Conservation (phyloP, 2,329 filamentous ascomycete species). For the Penicillium sp. region DNA sequence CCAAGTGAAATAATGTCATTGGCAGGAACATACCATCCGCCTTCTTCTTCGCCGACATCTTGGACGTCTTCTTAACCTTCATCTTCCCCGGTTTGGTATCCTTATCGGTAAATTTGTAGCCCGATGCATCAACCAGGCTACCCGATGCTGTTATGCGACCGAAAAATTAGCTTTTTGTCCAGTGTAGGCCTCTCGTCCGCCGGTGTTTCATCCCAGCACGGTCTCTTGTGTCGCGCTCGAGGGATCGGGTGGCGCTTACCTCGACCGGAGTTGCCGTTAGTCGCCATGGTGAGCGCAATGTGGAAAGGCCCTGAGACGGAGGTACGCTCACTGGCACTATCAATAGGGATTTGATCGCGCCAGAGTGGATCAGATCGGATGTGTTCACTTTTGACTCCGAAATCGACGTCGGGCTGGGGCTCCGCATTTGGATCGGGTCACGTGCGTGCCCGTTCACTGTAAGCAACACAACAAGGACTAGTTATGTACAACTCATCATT, state of each 20-base stretch:
- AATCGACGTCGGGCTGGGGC: conserved; percentile 25
- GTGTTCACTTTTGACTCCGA: conserved; percentile 11
- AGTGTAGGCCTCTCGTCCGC: neutral
- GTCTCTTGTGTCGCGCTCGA: conserved; percentile 7
- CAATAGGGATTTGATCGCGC: neutral
- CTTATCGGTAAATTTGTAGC: conserved; percentile 47
- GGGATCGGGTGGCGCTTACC: conserved; percentile 25
- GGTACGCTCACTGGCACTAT: conserved; percentile 4
- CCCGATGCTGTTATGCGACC: conserved; percentile 20
- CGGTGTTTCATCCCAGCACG: neutral
- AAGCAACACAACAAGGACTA: neutral
- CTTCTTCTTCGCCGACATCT: conserved; percentile 37
- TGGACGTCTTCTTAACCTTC: conserved; percentile 43
- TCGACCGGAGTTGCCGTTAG: conserved; percentile 36
- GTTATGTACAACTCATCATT: no score
- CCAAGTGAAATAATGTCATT: neutral
- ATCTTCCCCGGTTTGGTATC: conserved; percentile 46
- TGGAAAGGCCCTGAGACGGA: conserved; percentile 2
- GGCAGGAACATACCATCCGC: conserved; percentile 27
- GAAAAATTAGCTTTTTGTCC: conserved; percentile 5
- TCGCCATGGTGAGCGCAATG: conserved; percentile 31
- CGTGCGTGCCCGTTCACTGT: conserved; percentile 9
- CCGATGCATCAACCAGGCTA: conserved; percentile 45
- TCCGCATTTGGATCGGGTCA: conserved; percentile 27
- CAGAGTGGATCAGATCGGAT: conserved; percentile 2